These are phyloP conservation scores for Pleurotus ostreatus DNA, from an alignment of 768 basidiomycete genomes.

Conservation along the genomic window DNA sequence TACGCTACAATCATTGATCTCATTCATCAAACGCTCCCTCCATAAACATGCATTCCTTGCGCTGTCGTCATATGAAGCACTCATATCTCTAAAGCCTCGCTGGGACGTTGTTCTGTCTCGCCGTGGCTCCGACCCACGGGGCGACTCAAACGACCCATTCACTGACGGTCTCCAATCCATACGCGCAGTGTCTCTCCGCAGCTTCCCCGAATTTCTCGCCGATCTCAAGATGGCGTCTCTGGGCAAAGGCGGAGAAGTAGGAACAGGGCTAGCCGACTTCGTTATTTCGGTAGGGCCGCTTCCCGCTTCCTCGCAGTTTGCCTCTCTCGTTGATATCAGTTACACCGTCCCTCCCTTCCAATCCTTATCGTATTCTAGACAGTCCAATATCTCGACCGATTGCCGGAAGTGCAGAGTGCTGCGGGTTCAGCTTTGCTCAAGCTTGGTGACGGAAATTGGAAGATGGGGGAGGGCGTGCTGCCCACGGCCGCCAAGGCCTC, in stretches of 20 bases:
- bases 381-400: conserved; percentile 60
- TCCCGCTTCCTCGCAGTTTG: background rate
- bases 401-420: conserved; percentile 68
- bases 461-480: conserved; percentile 77
- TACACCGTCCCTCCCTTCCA: background rate
- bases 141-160: conserved; percentile 58
- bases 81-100: conserved; percentile 50
- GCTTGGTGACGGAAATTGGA: conserved; percentile 88
- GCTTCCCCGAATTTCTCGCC: conserved; percentile 80
- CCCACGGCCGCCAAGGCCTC: conserved; percentile 45
- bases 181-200: conserved; percentile 67
- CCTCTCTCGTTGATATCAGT: background rate
- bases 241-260: conserved; percentile 54
- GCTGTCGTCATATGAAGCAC: conserved; percentile 59
- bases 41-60: conserved; percentile 80
- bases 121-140: conserved; percentile 36
- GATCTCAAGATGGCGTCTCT: conserved; percentile 67
- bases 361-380: conserved; percentile 37
- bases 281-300: conserved; percentile 41
- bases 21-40: conserved; percentile 71
- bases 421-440: conserved; percentile 62
- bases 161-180: conserved; percentile 66
- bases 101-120: conserved; percentile 66
- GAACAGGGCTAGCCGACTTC: conserved; percentile 63
- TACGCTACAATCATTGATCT: conserved; percentile 58